Base-by-base conservation (phyloP, 2,329 filamentous ascomycete genomes). In the Epichloe bromicola region DNA sequence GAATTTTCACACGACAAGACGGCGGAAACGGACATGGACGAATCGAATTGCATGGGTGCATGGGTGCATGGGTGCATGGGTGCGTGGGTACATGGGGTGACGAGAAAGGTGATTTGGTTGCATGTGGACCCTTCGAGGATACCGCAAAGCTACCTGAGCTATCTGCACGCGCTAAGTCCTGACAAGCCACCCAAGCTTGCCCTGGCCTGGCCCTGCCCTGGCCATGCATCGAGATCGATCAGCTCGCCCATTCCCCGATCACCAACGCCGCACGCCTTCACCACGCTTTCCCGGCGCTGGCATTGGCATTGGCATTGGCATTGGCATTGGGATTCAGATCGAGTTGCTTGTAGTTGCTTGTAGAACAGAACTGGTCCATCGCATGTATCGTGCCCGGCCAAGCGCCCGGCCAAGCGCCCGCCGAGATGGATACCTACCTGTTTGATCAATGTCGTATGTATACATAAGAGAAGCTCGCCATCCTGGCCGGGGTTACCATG, bases 211-310 rank as follows among this genome's bases (percentile, higher is more conserved):
- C 5, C 23, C 23, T 26, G 23, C 23, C 23, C 6, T 8, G 23
- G 19, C 34, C 20, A 8, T 40, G 39, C 45, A 51, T 51, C 41
- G 49, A 51, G 52, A 54, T 54, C 52, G 52, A 54, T 54, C 49
- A 39, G 34, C 43, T 38, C 46, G 47, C 46, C 2, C 46, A 42
- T 26, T 47, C 41, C 47, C 46, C 50, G 52, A 53, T 53, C 49
- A 53, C 19, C 19, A 42, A 37, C 45, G 14, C 23, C 42, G 15
- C 40, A 48, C 41, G n/a, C 14, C 33, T 23, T 26, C 36, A 26
- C 23, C 23, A 26, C 2, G 23, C 23, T 26, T 26, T 26, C 23
- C 23, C 0, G 23, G 23, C 23, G 4, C 3, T 11, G 23, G 23
- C 23, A 2, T 6, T 30, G 26, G 26, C 26, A 30, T 2, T 30